Evolutionary conservation across 352 stramenopile genomes (phyloP), one percentile per base, ranked within the genome.

Genomic region (Phytophthora crassamura): DNA sequence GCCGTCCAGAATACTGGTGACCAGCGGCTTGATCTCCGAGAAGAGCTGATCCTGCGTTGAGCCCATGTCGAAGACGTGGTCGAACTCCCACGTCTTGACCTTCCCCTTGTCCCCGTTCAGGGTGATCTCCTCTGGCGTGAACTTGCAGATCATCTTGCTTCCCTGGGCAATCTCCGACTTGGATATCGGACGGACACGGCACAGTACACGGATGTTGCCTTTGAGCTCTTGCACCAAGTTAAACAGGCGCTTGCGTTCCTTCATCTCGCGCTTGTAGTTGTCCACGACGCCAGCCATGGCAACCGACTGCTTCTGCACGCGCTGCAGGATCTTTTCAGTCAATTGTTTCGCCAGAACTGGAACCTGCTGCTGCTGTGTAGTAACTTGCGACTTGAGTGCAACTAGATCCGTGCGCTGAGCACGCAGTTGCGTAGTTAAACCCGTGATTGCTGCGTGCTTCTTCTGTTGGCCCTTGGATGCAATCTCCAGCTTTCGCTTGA

Each of bases 131-230:
- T 95, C 84, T 0, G 79, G 75, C n/a, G 75, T 67, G 60, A 94
- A 93, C 47, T 93, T 93, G 67, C 86, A 91, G 32, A 92, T 86
- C 59, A 89, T 77, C 50, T 94, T 94, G 64, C 80, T 93, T 33
- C 88, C 86, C 38, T 85, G 77, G 11, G 69, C 60, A 38, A 91
- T 40, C 57, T 96, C 86, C 11, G 59, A 74, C 66, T 93, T 96
- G 18, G 88, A 94, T 48, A 96, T 93, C 2, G 97, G 97, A 33
- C 97, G 95, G 14, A 99, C 89, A 58, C 97, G 95, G 55, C 96
- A 99, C 43, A 98, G 93, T 11, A 99, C 97, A 51, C 98, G 95
- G 55, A 99, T 99, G 67, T 99, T 99, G 35, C 96, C 96, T 61
- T 98, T 97, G 32, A 99, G 79, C 54, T 97, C 94, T 55, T 99